Conservation (phyloP, 2,329 filamentous ascomycete species). For the Diplodia scrobiculata region DNA sequence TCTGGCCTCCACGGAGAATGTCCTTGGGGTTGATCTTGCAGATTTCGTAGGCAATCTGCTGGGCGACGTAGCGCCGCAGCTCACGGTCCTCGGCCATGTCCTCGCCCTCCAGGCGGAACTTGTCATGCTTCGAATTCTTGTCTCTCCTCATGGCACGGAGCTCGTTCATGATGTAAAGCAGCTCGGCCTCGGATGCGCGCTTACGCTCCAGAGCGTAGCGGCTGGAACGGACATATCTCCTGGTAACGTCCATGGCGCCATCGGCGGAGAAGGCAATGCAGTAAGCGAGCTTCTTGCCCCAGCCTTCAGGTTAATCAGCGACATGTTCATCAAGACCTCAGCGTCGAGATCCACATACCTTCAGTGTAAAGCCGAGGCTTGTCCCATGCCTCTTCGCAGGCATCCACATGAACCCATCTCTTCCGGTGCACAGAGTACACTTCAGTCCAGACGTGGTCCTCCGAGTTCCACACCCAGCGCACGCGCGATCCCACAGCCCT, state of each 20-base stretch:
- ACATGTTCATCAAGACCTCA: constrained; percentile 27
- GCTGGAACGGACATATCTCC: constrained; percentile 69
- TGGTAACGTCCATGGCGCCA: constrained; percentile 69
- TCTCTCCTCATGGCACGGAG: constrained; percentile 80
- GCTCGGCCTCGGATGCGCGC: constrained; percentile 81
- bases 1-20: constrained; percentile 36
- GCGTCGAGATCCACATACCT: constrained; percentile 54
- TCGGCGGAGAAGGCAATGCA: constrained; percentile 96
- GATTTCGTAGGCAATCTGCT: constrained; percentile 71
- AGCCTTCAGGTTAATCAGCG: constrained; percentile 57
- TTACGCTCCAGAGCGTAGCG: constrained; percentile 74
- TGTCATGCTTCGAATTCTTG: constrained; percentile 83
- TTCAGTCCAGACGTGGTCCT: constrained; percentile 97
- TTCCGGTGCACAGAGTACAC: constrained; percentile 92
- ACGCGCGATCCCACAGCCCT: constrained; percentile 87
- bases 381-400: constrained; percentile 93
- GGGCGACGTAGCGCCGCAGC: constrained; percentile 71
- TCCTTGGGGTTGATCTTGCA: constrained; percentile 64
- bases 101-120: constrained; percentile 78
- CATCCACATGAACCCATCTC: constrained; percentile 95
- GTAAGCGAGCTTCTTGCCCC: constrained; percentile 95
- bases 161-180: constrained; percentile 89
- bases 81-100: constrained; percentile 75
- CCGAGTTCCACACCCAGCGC: constrained; percentile 97
- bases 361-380: constrained; percentile 89